Evolutionary conservation across 352 stramenopile species (phyloP).

Genomic region (Saprolegnia diclina): DNA sequence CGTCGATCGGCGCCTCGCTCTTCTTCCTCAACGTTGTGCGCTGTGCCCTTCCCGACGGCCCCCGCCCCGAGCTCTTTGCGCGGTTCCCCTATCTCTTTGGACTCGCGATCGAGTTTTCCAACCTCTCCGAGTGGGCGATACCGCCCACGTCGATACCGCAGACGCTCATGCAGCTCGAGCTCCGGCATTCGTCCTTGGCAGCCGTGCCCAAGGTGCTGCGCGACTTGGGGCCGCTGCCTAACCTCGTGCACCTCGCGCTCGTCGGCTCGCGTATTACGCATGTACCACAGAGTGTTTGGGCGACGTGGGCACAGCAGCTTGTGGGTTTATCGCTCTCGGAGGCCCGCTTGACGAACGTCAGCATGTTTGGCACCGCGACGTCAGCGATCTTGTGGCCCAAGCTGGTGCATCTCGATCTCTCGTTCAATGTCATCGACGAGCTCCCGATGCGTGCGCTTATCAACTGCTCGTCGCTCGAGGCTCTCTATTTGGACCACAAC

Average conservation of each 20-base stretch:
- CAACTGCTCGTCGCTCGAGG: not conserved
- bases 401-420: not conserved
- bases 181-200: slow-evolving; percentile 1
- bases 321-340: not conserved
- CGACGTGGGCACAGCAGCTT: not conserved
- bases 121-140: slow-evolving; percentile 9
- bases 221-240: not conserved
- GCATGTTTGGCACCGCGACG: not conserved
- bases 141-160: not conserved
- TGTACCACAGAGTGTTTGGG: not conserved
- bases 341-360: slow-evolving; percentile 1
- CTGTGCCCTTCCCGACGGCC: slow-evolving; percentile 10
- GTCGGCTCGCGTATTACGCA: not conserved
- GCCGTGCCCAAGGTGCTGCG: not conserved
- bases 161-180: not conserved
- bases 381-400: not conserved
- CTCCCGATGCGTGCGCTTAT: not conserved
- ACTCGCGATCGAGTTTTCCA: slow-evolving; percentile 9
- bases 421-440: not conserved
- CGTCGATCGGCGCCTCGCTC: not conserved
- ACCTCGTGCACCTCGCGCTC: not conserved
- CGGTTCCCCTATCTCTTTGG: slow-evolving; percentile 13
- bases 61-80: not conserved
- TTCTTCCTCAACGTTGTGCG: slow-evolving; percentile 12
- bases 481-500: slow-evolving; percentile 1